Conservation (phyloP, 305 asterid genomes). For the Caryopteris hybrid region DNA sequence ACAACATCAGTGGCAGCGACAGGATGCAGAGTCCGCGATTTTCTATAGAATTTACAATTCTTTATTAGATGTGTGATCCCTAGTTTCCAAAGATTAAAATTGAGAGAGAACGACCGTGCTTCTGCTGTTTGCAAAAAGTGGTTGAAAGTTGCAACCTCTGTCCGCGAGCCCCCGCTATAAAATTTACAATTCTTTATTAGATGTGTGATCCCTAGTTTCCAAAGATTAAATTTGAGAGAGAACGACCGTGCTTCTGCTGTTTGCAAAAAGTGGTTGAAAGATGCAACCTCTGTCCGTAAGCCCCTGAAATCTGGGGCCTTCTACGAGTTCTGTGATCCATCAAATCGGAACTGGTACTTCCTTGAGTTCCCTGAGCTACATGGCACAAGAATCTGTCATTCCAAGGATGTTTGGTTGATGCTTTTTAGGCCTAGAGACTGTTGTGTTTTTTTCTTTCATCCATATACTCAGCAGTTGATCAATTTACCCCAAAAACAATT, state of each 20-base stretch:
- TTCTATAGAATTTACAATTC: no score
- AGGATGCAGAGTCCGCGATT: no score
- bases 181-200: no score
- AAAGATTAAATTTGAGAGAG: not conserved
- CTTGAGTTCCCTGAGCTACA: conserved; percentile 58
- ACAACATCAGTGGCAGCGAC: no score
- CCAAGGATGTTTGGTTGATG: conserved; percentile 76
- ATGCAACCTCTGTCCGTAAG: not conserved
- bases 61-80: no score
- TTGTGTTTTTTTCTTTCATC: conserved; percentile 52
- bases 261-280: not conserved
- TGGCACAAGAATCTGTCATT: conserved; percentile 50
- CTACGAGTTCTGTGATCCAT: conserved; percentile 69
- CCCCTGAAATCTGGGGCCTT: conserved; percentile 47
- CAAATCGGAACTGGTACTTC: conserved; percentile 38
- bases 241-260: not conserved
- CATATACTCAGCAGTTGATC: conserved; percentile 47
- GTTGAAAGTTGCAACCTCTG: no score
- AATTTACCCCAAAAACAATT: conserved; percentile 47
- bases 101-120: no score
- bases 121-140: no score
- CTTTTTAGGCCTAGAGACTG: conserved; percentile 40
- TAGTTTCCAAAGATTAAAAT: no score
- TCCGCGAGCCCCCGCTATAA: no score
- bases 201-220: no score